phyloP scores from a whole-genome alignment of 2,329 filamentous ascomycete species.

The Trichoderma afroharzianum region DNA sequence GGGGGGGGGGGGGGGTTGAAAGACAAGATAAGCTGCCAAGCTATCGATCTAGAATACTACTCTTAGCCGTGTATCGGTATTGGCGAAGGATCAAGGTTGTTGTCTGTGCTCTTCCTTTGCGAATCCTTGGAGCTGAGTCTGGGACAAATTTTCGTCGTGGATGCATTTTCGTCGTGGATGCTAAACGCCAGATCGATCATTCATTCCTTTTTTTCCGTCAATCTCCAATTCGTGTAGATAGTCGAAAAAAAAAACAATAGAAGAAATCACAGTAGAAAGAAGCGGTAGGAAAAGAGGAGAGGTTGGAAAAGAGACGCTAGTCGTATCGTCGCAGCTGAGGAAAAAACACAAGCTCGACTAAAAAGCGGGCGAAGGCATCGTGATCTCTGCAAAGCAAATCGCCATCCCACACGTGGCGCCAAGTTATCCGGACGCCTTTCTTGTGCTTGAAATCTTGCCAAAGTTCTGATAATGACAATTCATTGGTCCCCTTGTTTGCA shows the following conservation, averaged over 20 bases:
- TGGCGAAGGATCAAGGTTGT: not conserved
- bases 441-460: not conserved
- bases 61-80: not conserved
- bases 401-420: slow-evolving; percentile 1
- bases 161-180: not conserved
- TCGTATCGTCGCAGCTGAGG: not conserved
- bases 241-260: not conserved
- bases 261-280: not conserved
- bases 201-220: not conserved
- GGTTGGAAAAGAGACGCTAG: not conserved
- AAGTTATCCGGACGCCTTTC: not conserved
- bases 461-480: not conserved
- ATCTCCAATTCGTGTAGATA: not conserved
- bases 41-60: not conserved
- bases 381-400: not conserved
- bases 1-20: too few relatives aligned
- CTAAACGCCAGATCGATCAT: not conserved
- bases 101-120: not conserved
- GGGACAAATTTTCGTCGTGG: too few relatives aligned
- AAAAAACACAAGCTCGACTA: not conserved
- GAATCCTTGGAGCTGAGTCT: not conserved
- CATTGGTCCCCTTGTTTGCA: not conserved
- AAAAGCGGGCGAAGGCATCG: not conserved
- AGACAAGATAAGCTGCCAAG: not conserved
- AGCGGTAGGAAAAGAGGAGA: not conserved